A percentile compares a stretch with the other conserved stretches of the same genome.
These are phyloP conservation scores for Berkeleyomyces basicola DNA, from an alignment of 2,329 filamentous ascomycete species.

Conservation along the genomic window DNA sequence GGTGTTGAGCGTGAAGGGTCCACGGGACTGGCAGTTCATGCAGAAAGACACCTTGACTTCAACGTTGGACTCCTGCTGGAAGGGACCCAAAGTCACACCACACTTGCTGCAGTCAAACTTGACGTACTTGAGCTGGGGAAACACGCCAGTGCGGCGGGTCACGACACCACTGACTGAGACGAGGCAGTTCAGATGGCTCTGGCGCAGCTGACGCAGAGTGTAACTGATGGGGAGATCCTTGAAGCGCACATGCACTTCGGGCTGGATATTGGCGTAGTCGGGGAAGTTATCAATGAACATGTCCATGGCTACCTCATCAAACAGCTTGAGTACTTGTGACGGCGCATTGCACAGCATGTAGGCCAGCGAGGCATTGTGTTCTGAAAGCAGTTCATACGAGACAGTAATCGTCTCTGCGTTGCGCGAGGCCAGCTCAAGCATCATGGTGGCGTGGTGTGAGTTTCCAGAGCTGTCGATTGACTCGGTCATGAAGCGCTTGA, in stretches of 20 bases:
- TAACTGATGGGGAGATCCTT: conserved; percentile 89
- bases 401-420: conserved; percentile 95
- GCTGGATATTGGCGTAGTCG: conserved; percentile 93
- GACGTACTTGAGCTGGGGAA: conserved; percentile 95
- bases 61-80: conserved; percentile 91
- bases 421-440: conserved; percentile 87
- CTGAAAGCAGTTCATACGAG: conserved; percentile 80
- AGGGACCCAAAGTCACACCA: conserved; percentile 77
- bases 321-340: conserved; percentile 86
- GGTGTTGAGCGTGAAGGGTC: conserved; percentile 88
- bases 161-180: conserved; percentile 91
- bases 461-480: conserved; percentile 79
- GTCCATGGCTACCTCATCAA: conserved; percentile 93
- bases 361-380: conserved; percentile 80
- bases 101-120: conserved; percentile 97
- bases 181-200: conserved; percentile 89
- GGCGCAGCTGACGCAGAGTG: conserved; percentile 84
- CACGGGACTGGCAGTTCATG: conserved; percentile 87
- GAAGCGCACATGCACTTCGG: conserved; percentile 94
- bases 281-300: conserved; percentile 91
- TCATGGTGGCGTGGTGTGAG: conserved; percentile 88
- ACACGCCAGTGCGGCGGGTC: conserved; percentile 83
- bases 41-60: conserved; percentile 96
- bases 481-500: conserved; percentile 92
- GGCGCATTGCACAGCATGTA: conserved; percentile 95